Evolutionary conservation across 176 grass and related monocot genomes (phyloP).

Genomic region (Cenchrus purpureus): DNA sequence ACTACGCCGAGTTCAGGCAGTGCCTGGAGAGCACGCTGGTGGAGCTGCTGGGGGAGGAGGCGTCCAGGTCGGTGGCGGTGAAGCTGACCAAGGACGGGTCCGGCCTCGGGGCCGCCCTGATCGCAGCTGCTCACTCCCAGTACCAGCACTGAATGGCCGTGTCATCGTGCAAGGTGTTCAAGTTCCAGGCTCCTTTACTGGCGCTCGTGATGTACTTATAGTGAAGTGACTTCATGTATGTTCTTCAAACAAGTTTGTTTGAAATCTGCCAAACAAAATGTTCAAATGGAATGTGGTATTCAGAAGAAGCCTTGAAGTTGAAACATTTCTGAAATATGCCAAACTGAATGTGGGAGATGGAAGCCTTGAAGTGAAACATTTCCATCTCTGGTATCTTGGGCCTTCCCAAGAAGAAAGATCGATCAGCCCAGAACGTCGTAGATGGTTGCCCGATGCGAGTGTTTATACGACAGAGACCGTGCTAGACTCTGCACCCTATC

Average conservation of each 20-base stretch:
- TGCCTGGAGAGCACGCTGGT: slow-evolving; percentile 71
- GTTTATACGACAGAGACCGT: no score
- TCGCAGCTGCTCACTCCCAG: slow-evolving; percentile 77
- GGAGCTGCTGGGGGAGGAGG: slow-evolving; percentile 74
- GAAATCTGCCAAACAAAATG: not conserved
- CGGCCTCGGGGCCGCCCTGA: slow-evolving; percentile 79
- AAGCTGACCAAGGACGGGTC: slow-evolving; percentile 78
- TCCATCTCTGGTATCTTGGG: no score
- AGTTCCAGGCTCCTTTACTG: not conserved
- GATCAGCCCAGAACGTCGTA: no score
- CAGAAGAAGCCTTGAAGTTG: not conserved
- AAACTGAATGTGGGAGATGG: no score
- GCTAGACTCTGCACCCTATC: no score
- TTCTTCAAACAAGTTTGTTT: not conserved
- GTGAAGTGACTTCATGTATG: not conserved
- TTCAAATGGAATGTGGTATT: not conserved
- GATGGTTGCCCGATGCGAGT: no score
- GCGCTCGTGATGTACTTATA: not conserved
- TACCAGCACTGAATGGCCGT: not conserved
- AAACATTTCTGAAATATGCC: no score
- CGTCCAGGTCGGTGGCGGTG: slow-evolving; percentile 44
- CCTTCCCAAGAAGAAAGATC: no score
- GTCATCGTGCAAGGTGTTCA: no score
- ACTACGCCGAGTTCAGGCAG: slow-evolving; percentile 62
- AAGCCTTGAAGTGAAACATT: no score